phyloP scores from a whole-genome alignment of 768 basidiomycete genomes.

The Pleurotus eryngii region DNA sequence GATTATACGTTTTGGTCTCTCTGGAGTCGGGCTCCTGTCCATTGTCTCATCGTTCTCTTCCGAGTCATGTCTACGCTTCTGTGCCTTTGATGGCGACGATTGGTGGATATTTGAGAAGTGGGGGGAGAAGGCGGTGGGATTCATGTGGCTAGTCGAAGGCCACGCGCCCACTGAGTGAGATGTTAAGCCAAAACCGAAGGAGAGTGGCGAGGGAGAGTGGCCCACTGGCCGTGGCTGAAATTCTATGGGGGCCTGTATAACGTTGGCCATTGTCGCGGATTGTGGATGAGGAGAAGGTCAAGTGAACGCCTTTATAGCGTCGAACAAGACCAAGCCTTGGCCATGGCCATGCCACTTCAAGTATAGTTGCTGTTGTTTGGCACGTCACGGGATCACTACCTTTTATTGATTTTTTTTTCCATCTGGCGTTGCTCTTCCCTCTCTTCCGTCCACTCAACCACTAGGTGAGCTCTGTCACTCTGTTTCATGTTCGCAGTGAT shows the following conservation, averaged over 20 bases:
- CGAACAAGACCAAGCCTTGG: background rate
- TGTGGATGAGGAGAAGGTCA: constrained; percentile 5
- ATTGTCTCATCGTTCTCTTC: constrained; percentile 74
- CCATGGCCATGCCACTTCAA: constrained; percentile 11
- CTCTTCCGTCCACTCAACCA: no score
- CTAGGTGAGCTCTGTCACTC: background rate
- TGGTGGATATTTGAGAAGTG: constrained; percentile 50
- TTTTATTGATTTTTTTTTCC: constrained; percentile 14
- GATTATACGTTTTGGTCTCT: constrained; percentile 56
- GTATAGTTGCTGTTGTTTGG: constrained; percentile 1
- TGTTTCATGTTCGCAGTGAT: constrained; percentile 39
- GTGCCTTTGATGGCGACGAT: constrained; percentile 35
- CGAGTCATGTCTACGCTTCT: constrained; percentile 64
- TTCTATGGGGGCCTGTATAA: constrained; percentile 62
- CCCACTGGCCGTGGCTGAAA: constrained; percentile 58
- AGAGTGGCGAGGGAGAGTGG: constrained; percentile 62
- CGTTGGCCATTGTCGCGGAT: constrained; percentile 61
- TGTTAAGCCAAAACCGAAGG: constrained; percentile 69
- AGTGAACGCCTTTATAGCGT: background rate
- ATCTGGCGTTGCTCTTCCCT: background rate
- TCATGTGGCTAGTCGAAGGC: constrained; percentile 41
- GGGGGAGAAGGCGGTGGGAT: constrained; percentile 52
- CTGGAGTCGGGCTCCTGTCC: constrained; percentile 85
- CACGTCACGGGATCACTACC: constrained; percentile 5
- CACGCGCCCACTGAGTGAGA: constrained; percentile 46